Conservation (phyloP, 2,329 filamentous ascomycete species). For the Cordyceps pruinosa region DNA sequence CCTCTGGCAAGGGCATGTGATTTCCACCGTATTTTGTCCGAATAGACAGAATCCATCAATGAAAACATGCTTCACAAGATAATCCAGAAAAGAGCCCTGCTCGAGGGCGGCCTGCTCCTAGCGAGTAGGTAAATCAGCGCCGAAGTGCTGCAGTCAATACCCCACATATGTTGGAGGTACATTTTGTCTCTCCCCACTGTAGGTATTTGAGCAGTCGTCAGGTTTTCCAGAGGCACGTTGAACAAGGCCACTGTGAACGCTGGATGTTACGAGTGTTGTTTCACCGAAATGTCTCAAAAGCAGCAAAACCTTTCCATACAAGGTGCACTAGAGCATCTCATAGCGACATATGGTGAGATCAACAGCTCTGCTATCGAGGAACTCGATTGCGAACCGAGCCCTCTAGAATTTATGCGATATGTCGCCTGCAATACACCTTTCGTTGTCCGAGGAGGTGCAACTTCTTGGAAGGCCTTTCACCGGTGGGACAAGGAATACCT, state of each 20-base stretch:
- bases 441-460: slow-evolving; percentile 57
- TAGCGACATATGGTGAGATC: slow-evolving; percentile 66
- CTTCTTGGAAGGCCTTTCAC: slow-evolving; percentile 53
- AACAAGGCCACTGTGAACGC: neutral
- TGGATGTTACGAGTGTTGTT: neutral
- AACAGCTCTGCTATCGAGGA: slow-evolving; percentile 56
- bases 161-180: no score
- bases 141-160: no score
- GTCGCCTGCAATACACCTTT: slow-evolving; percentile 70
- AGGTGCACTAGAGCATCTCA: slow-evolving; percentile 39
- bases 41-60: no score
- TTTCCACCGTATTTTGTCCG: no score
- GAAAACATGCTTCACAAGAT: no score
- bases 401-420: slow-evolving; percentile 74
- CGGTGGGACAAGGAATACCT: slow-evolving; percentile 60
- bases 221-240: neutral
- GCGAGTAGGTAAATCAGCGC: no score
- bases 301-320: neutral
- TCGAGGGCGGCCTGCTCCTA: no score
- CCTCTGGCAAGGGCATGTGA: no score
- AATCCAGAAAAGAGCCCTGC: no score
- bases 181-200: no score
- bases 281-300: neutral
- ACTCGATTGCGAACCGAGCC: slow-evolving; percentile 57
- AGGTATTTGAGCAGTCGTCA: neutral